These are phyloP conservation scores for Globisporangium apiculatum DNA, from an alignment of 352 stramenopile species.

Conservation along the genomic window DNA sequence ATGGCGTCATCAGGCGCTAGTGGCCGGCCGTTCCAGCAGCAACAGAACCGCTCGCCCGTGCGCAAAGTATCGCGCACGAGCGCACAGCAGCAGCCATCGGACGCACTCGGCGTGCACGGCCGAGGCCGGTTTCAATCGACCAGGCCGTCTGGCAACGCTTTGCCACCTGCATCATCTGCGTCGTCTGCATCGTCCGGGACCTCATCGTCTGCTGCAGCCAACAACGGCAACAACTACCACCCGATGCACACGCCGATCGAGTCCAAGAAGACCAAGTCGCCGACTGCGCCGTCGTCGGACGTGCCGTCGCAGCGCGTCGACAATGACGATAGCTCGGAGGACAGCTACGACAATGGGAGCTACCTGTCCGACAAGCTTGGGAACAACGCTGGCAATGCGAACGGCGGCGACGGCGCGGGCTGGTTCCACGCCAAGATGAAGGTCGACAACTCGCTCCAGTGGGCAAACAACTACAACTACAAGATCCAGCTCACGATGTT, in stretches of 20 bases:
- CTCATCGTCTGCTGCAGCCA: not conserved
- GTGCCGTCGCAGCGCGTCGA: constrained; percentile 28
- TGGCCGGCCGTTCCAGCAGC: not conserved
- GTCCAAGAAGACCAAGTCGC: constrained; percentile 22
- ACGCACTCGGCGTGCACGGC: constrained; percentile 7
- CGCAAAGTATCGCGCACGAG: not conserved
- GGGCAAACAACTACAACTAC: constrained; percentile 89
- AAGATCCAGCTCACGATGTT: constrained; percentile 82
- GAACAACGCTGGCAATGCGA: constrained; percentile 9
- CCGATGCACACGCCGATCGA: constrained; percentile 51
- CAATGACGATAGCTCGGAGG: constrained; percentile 72
- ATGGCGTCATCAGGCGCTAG: not conserved
- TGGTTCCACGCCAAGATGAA: constrained; percentile 88
- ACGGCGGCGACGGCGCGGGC: constrained; percentile 52
- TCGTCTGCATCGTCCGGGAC: not conserved
- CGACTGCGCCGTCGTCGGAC: constrained; percentile 5
- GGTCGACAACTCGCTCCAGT: constrained; percentile 77
- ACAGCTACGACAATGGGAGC: constrained; percentile 66
- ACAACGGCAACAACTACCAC: constrained; percentile 22
- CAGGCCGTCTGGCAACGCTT: not conserved
- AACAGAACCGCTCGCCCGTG: constrained; percentile 3
- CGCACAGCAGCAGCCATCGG: constrained; percentile 2
- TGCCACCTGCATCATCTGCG: not conserved
- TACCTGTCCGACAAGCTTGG: constrained; percentile 56
- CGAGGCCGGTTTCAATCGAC: not conserved